Percentiles rank a stretch among this genome's conserved stretches.
These are phyloP conservation scores for Calonectria henricotiae DNA, from an alignment of 2,329 filamentous ascomycete genomes.

Conservation along the genomic window DNA sequence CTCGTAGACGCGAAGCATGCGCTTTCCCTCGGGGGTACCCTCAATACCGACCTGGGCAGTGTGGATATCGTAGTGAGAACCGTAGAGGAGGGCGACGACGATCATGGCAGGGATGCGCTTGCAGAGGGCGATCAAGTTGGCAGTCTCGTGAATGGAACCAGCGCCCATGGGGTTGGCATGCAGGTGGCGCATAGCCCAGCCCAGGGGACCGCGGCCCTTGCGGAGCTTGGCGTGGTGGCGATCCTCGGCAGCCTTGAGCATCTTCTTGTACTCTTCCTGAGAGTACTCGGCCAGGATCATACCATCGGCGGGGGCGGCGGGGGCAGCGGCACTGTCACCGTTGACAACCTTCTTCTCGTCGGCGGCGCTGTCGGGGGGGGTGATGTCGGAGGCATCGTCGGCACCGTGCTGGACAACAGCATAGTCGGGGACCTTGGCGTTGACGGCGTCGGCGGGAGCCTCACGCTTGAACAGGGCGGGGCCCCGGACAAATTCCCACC, in stretches of 20 bases:
- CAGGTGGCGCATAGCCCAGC: constrained; percentile 86
- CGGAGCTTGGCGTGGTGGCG: constrained; percentile 76
- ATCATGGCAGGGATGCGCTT: constrained; percentile 81
- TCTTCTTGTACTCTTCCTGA: constrained; percentile 75
- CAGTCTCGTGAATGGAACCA: constrained; percentile 81
- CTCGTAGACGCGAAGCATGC: constrained; percentile 75
- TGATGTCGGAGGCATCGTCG: constrained; percentile 53
- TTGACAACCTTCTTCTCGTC: constrained; percentile 38
- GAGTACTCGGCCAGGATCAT: constrained; percentile 58
- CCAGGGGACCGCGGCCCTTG: constrained; percentile 77
- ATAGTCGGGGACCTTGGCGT: constrained; percentile 80
- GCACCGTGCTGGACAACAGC: constrained; percentile 79
- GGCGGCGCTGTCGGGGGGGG: constrained; percentile 8
- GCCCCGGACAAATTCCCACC: constrained; percentile 75
- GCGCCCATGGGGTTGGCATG: constrained; percentile 81
- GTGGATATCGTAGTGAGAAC: constrained; percentile 88
- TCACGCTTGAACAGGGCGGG: constrained; percentile 77
- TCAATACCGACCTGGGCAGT: constrained; percentile 79
- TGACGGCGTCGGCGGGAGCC: constrained; percentile 67
- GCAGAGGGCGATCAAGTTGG: constrained; percentile 76
- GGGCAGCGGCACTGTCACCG: constrained; percentile 61
- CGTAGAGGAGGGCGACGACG: constrained; percentile 78
- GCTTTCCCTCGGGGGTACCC: constrained; percentile 81
- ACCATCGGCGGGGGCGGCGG: constrained; percentile 47
- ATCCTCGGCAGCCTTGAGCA: constrained; percentile 71